Base-by-base conservation (phyloP, 768 basidiomycete species). In the Lactifluus rugatus region DNA sequence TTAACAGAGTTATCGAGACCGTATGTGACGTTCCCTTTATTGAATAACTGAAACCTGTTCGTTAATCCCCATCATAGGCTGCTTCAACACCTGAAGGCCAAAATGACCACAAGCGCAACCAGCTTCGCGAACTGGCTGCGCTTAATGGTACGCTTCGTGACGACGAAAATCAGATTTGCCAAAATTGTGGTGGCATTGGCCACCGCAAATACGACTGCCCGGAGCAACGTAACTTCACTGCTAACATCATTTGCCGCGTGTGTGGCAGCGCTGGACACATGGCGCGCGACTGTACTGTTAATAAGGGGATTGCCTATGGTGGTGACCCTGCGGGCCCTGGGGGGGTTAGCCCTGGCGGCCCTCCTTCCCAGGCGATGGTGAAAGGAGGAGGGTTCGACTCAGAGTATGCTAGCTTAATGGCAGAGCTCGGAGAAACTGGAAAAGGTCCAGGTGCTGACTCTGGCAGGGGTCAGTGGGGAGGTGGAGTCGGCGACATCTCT, bases 171-270 rank as follows among this genome's bases (percentile, higher is more conserved):
- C 96, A 99, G 73, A 85, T 97, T 61, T 99, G 96, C 75, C 94
- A 98, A 75, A 95, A 95, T 69, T 94, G 90, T 70, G 92, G 89
- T 68, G 86, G 86, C 53, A 81, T 93, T 63, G 93, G 93, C 58
- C 94, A 97, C 70, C 87, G 95, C 73, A 94, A 97, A 83, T 98
- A 93, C 76, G 96, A 98, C 73, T 99, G 96, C 71, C 93, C 94
- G 17, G 92, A 97, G 74, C 92, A 96, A 73, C 85, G 89, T 72
- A 96, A 96, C 76, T 98, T 93, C 76, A 94, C 92, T 65, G 96
- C 96, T 75, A 95, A 95, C 77, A 94, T 99, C 76, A 95, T 97
- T 69, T 99, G 96, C 79, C 93, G 93, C 68, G 84, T 94, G 67
- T 99, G 96, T 72, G 95, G 95, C 61, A 94, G 92, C 67, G 93